Evolutionary conservation across 2,329 filamentous ascomycete genomes (phyloP), one percentile per base, ranked within the genome.

Genomic region (Aspergillus tanneri): DNA sequence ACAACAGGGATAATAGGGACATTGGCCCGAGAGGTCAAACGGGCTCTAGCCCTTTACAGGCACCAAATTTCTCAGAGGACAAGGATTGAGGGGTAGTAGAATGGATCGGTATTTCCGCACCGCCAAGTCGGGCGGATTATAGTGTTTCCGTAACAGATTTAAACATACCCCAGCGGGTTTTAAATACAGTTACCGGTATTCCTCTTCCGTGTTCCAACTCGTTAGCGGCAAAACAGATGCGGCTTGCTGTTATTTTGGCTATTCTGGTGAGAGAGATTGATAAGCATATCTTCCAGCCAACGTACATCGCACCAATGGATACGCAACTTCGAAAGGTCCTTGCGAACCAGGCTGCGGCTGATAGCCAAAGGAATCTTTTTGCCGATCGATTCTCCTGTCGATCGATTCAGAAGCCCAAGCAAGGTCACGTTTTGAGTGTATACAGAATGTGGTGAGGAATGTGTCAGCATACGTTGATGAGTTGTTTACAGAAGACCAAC

Each of bases 281-380:
- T 34, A 46, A 59, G 19, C 46, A 64, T 27, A 58, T 71, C 24
- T 69, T 71, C 49, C 64, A 69, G 28, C 65, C 65, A 3, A 62
- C 53, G 1, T 68, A 69, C 43, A 41, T 69, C 37, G 32, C 37
- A 19, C 32, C 49, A 1, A 52, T 52, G 14, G 44, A 55, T 37
- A 23, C 23, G 24, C 19, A 53, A 7, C 23, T 57, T 37, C 49
- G 49, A 12, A 10, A 47, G 14, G 43, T 36, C 12, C 50, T 61
- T 8, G 43, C 22, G 19, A 22, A 57, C 5, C 50, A 60, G 16
- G 57, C 53, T 6, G 46, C 47, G 10, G 50, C n/a, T 12, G 32
- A 62, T 24, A 43, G 9, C 32, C 49, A 61, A 59, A 59, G 28
- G 57, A 62, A 49, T 39, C 41, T 25, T 57, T 60, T 27, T 59